These are phyloP conservation scores for Mariannaea elegans DNA, from an alignment of 2,329 filamentous ascomycete species.

Conservation along the genomic window DNA sequence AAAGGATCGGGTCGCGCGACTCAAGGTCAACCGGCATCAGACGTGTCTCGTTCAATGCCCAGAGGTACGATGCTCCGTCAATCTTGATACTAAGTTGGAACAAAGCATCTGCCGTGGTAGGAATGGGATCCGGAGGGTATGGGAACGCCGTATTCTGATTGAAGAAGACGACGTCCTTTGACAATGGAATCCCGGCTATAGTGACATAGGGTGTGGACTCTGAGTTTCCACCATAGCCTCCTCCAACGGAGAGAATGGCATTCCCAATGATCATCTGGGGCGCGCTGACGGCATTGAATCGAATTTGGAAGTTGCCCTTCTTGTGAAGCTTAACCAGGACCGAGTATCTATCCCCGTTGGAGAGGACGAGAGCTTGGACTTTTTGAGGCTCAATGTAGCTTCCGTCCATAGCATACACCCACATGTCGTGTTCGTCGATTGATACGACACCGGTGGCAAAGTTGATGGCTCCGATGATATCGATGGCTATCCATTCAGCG, in stretches of 20 bases:
- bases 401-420: slow-evolving; percentile 63
- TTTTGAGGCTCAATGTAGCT: slow-evolving; percentile 61
- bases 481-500: slow-evolving; percentile 59
- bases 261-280: slow-evolving; percentile 65
- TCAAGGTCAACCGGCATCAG: slow-evolving; percentile 51
- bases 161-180: slow-evolving; percentile 53
- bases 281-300: slow-evolving; percentile 57
- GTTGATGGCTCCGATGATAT: slow-evolving; percentile 62
- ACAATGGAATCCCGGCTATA: slow-evolving; percentile 55
- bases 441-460: slow-evolving; percentile 55
- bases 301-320: slow-evolving; percentile 62
- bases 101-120: slow-evolving; percentile 54
- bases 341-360: slow-evolving; percentile 63
- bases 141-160: slow-evolving; percentile 53
- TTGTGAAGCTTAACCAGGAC: slow-evolving; percentile 58
- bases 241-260: slow-evolving; percentile 54
- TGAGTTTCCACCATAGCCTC: slow-evolving; percentile 35
- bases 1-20: slow-evolving; percentile 53
- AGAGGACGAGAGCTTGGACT: slow-evolving; percentile 56
- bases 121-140: slow-evolving; percentile 56
- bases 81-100: slow-evolving; percentile 53
- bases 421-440: slow-evolving; percentile 63
- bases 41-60: slow-evolving; percentile 60
- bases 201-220: slow-evolving; percentile 56
- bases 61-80: slow-evolving; percentile 57